Evolutionary conservation across 352 stramenopile genomes (phyloP), one percentile per base, ranked within the genome.

Genomic region (Pythium periplocum): DNA sequence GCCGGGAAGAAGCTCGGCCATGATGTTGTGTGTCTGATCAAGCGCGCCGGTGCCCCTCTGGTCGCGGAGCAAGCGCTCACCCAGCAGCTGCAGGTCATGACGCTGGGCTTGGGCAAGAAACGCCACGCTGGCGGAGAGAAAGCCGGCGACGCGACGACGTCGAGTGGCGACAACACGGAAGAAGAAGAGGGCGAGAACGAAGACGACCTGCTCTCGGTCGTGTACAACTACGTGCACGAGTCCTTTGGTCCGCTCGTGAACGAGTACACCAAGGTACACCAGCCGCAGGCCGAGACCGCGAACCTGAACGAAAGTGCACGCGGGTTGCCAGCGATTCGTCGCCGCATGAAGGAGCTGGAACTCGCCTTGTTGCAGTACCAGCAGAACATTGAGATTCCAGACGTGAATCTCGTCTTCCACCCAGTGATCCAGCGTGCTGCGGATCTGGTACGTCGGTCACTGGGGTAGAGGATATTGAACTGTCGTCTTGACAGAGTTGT

Each of bases 371-470:
- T 96, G 36, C 89, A 97, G 53, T 98, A 96, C 67, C 88, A 98
- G 62, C 89, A 97, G 55, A 96, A 97, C 54, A 86, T 97, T 55
- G 89, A 97, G 59, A 98, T 98, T 51, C 93, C 94, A 1, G 87
- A 96, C 46, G 90, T 98, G 44, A 86, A 86, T 44, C 62, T 98
- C 26, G 68, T 86, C 31, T 92, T 95, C 48, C 90, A 97, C 48
- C 80, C 87, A 2, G 68, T 87, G 32, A 91, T 98, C 40, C 78
- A 90, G 55, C 75, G 77, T 39, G 90, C 90, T 9, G 86, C 82
- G 1, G 69, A 80, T 38, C 33, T 86, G 47, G 80, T 73, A 41
- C 48, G 47, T 26, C 17, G 17, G 17, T 26, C 17, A 26, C 17
- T 26, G 17, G 17, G 17, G 17, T 26, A 26, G 17, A 26, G 17